These are phyloP conservation scores for Urochloa ruziziensis DNA, from an alignment of 176 grass and related monocot species.

Conservation along the genomic window DNA sequence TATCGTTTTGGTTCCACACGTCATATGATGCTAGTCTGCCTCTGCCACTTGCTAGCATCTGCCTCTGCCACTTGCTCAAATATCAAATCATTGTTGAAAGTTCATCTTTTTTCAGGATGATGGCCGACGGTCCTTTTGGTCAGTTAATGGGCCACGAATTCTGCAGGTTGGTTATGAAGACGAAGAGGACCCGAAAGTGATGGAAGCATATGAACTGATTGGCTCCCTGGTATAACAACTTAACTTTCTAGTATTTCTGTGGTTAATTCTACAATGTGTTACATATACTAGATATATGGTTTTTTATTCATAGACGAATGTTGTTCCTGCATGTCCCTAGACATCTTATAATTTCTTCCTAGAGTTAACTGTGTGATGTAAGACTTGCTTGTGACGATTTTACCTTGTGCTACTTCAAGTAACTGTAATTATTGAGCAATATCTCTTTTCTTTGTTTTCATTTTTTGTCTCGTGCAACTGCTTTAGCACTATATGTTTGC, in stretches of 20 bases:
- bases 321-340: not conserved
- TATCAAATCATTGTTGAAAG: not conserved
- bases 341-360: not conserved
- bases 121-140: slow-evolving; percentile 79
- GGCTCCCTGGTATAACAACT: slow-evolving; percentile 75
- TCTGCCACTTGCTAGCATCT: not conserved
- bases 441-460: not conserved
- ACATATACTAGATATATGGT: not conserved
- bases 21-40: no score
- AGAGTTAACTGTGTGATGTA: not conserved
- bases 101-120: slow-evolving; percentile 54
- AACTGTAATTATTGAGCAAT: not conserved
- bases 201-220: slow-evolving; percentile 93
- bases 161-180: slow-evolving; percentile 92
- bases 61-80: not conserved
- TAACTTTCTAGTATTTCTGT: slow-evolving; percentile 24
- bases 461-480: not conserved
- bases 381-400: not conserved
- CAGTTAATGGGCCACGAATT: slow-evolving; percentile 82
- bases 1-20: not conserved
- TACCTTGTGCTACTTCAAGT: not conserved
- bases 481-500: not conserved
- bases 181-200: slow-evolving; percentile 86
- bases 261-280: not conserved
- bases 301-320: slow-evolving; percentile 15